These are phyloP conservation scores for Dalbergia cultrata DNA, from an alignment of 306 rosid species.

Conservation along the genomic window DNA sequence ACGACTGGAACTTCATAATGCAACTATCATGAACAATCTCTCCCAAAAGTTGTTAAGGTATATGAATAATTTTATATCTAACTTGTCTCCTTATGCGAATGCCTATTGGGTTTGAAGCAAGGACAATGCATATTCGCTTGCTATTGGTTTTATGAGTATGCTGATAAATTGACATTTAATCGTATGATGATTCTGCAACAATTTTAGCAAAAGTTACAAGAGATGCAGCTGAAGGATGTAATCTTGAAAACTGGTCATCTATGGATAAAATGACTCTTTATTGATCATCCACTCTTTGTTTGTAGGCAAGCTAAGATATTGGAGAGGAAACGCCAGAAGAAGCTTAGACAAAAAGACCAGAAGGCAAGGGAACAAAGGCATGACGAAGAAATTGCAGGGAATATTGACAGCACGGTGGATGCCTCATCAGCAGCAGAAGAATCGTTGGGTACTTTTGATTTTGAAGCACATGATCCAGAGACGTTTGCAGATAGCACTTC, in stretches of 20 bases:
- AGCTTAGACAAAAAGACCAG: conserved; percentile 82
- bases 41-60: too few species aligned
- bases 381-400: conserved; percentile 50
- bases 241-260: conserved; percentile 7
- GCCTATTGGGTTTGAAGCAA: too few species aligned
- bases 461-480: conserved; percentile 48
- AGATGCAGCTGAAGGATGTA: conserved; percentile 18
- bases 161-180: conserved; percentile 10
- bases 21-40: too few species aligned
- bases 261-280: not conserved
- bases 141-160: conserved; percentile 34
- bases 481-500: conserved; percentile 48
- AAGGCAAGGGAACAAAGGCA: conserved; percentile 63
- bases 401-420: conserved; percentile 47
- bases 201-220: conserved; percentile 24
- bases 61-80: too few species aligned
- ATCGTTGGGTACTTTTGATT: conserved; percentile 51
- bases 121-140: not conserved
- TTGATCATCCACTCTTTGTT: conserved; percentile 38
- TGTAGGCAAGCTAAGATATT: conserved; percentile 75
- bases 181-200: conserved; percentile 19
- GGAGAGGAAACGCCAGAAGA: conserved; percentile 82
- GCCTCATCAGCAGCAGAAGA: conserved; percentile 54
- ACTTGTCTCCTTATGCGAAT: too few species aligned
- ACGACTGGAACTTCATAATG: conserved; percentile 21